Conservation (phyloP, 2,329 filamentous ascomycete species). For the Aureobasidium subglaciale region DNA sequence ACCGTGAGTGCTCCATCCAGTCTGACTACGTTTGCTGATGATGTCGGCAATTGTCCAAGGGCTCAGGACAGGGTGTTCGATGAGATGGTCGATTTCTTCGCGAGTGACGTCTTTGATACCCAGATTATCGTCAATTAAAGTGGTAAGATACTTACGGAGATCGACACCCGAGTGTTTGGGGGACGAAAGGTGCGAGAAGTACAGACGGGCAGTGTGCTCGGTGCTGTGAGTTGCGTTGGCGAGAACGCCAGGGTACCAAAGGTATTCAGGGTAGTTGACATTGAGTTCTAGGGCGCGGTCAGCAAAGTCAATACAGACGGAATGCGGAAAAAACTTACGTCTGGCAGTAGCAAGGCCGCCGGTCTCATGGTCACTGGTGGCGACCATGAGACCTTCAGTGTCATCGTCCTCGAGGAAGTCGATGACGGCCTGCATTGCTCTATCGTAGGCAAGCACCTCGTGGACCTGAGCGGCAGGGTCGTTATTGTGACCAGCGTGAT, state of each 20-base stretch:
- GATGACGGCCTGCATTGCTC: constrained; percentile 71
- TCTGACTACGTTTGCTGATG: constrained; percentile 76
- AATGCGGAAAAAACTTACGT: constrained; percentile 44
- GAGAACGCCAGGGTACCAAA: constrained; percentile 77
- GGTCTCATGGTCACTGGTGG: constrained; percentile 93
- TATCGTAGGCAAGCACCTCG: constrained; percentile 93
- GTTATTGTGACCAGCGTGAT: constrained; percentile 72
- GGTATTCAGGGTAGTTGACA: constrained; percentile 57
- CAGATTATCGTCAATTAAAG: constrained; percentile 62
- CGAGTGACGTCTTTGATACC: constrained; percentile 69
- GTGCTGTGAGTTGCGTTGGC: constrained; percentile 70
- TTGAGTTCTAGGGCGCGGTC: constrained; percentile 44
- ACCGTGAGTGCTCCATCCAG: constrained; percentile 92
- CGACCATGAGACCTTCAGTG: constrained; percentile 72
- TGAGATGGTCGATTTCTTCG: constrained; percentile 61
- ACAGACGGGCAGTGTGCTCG: constrained; percentile 59
- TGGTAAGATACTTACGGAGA: constrained; percentile 54
- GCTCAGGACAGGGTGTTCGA: constrained; percentile 49
- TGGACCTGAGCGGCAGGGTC: constrained; percentile 53
- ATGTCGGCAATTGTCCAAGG: constrained; percentile 70
- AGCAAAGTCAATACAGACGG: neutral
- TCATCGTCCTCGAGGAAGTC: constrained; percentile 73
- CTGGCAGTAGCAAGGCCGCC: constrained; percentile 78
- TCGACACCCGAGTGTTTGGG: constrained; percentile 25
- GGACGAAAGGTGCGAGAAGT: constrained; percentile 52